These are phyloP conservation scores for Apiospora aurea DNA, from an alignment of 2,329 filamentous ascomycete genomes.

Conservation along the genomic window DNA sequence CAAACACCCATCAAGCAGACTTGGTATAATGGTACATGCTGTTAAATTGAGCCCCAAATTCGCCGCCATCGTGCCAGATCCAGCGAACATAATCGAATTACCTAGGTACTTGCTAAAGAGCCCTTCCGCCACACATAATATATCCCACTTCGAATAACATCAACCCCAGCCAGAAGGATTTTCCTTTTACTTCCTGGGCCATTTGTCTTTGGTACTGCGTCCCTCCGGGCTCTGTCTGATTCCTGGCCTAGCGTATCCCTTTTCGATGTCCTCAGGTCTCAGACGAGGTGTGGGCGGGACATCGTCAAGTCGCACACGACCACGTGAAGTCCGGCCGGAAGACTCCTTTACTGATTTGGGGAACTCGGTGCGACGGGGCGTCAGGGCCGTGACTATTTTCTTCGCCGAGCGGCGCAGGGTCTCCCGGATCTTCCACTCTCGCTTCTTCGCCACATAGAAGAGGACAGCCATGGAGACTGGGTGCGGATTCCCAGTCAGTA, in stretches of 20 bases:
- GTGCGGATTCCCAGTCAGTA: slow-evolving; percentile 27
- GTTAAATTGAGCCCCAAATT: not conserved
- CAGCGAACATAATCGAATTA: slow-evolving; percentile 1
- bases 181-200: slow-evolving; percentile 36
- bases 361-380: slow-evolving; percentile 67
- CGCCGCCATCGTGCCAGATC: not conserved
- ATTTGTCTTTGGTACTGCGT: slow-evolving; percentile 31
- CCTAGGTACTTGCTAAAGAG: not conserved
- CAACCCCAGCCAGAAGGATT: not conserved
- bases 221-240: slow-evolving; percentile 20
- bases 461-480: slow-evolving; percentile 70
- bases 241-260: slow-evolving; percentile 51
- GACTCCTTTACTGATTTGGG: slow-evolving; percentile 62
- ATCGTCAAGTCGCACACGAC: slow-evolving; percentile 59
- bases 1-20: slow-evolving; percentile 23
- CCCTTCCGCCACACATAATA: not conserved
- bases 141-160: not conserved
- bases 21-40: not conserved
- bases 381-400: slow-evolving; percentile 66
- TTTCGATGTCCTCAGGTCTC: slow-evolving; percentile 64
- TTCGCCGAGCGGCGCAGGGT: slow-evolving; percentile 73
- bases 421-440: slow-evolving; percentile 81
- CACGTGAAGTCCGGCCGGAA: slow-evolving; percentile 41
- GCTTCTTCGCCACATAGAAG: slow-evolving; percentile 84
- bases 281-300: slow-evolving; percentile 66